Evolutionary conservation across 2,329 filamentous ascomycete species (phyloP).

Genomic region (Colletotrichum liaoningense): DNA sequence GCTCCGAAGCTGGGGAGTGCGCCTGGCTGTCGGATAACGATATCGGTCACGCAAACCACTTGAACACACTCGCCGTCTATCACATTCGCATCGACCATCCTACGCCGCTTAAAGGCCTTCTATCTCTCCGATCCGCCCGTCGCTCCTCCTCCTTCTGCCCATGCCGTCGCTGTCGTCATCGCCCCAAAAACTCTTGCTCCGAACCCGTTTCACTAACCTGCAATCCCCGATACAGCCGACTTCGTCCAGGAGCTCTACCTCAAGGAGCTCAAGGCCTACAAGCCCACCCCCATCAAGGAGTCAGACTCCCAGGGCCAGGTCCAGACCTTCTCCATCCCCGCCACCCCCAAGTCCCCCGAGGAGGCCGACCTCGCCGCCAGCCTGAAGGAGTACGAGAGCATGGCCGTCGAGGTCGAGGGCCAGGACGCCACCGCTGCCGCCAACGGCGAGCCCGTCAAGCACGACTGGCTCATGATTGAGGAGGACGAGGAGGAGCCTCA

Average conservation of each 20-base stretch:
- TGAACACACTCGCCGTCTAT: background rate
- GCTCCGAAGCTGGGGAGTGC: slow-evolving; percentile 27
- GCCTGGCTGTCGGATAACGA: slow-evolving; percentile 8
- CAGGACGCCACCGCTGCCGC: slow-evolving; percentile 73
- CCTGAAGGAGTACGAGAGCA: slow-evolving; percentile 93
- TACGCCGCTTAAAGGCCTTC: background rate
- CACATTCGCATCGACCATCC: background rate
- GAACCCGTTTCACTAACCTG: slow-evolving; percentile 8
- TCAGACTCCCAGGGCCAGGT: slow-evolving; percentile 91
- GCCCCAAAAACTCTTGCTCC: background rate
- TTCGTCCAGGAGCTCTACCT: slow-evolving; percentile 98
- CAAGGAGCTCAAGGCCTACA: slow-evolving; percentile 95
- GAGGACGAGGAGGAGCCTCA: slow-evolving; percentile 64
- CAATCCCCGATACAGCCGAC: slow-evolving; percentile 73
- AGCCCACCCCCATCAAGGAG: slow-evolving; percentile 84
- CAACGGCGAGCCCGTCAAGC: slow-evolving; percentile 66
- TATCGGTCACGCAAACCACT: background rate
- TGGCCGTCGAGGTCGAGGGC: slow-evolving; percentile 95
- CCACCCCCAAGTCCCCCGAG: slow-evolving; percentile 88
- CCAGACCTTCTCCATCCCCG: slow-evolving; percentile 84
- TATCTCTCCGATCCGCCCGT: background rate
- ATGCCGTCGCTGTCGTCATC: background rate
- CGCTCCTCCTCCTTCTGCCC: background rate
- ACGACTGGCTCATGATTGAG: slow-evolving; percentile 89
- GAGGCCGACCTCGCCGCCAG: slow-evolving; percentile 92